Percentiles rank a stretch among this genome's conserved stretches.
Conservation (phyloP, 805 yeast genomes). For the Wickerhamomyces alni region DNA sequence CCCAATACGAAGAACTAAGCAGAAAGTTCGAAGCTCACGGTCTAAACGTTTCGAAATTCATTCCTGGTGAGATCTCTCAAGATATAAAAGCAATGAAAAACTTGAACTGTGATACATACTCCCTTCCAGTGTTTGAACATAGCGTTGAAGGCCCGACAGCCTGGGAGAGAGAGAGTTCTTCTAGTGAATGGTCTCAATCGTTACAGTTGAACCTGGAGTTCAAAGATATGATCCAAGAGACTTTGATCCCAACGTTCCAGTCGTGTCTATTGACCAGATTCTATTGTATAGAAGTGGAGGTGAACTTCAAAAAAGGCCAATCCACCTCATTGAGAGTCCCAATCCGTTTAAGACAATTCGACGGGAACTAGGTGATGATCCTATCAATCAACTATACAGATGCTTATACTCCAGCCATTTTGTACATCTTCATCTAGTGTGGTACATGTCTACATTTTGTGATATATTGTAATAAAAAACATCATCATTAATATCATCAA, state of each 20-base stretch:
- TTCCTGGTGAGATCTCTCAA: constrained; percentile 8
- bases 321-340: constrained; percentile 29
- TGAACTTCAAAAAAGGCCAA: constrained; percentile 31
- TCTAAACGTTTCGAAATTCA: constrained; percentile 5
- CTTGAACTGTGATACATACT: constrained; percentile 9
- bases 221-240: constrained; percentile 37
- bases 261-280: constrained; percentile 55
- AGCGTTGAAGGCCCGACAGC: constrained; percentile 23
- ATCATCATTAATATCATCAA: no score
- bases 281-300: constrained; percentile 44
- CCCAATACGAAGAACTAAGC: constrained; percentile 14
- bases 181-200: constrained; percentile 8
- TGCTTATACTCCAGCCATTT: no score
- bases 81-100: constrained; percentile 19
- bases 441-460: no score
- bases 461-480: no score
- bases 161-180: constrained; percentile 10
- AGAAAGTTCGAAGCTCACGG: constrained; percentile 5
- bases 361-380: constrained; percentile 3
- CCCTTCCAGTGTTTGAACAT: constrained; percentile 2
- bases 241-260: constrained; percentile 57
- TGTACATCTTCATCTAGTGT: no score
- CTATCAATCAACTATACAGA: no score
- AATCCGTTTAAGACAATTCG: constrained; percentile 29
- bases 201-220: constrained; percentile 37